Conservation (phyloP, 768 basidiomycete genomes). For the Rhodotorula diobovata region DNA sequence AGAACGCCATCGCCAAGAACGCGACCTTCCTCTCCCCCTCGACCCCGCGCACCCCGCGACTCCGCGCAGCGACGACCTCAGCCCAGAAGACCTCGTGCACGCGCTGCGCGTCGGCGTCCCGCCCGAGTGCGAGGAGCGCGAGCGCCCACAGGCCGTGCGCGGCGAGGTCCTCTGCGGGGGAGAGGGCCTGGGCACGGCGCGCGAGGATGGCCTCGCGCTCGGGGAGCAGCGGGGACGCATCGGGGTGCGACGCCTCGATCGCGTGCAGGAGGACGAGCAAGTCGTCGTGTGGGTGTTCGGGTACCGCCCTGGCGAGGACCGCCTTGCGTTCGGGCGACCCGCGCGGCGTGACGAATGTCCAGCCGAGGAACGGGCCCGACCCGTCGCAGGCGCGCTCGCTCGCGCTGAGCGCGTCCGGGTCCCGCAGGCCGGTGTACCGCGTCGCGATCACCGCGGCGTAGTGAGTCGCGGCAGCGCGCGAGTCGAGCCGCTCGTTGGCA, state of each 20-base stretch:
- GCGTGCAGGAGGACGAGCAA: constrained; percentile 19
- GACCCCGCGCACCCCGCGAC: too few relatives aligned
- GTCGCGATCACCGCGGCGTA: not conserved
- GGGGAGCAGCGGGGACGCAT: not conserved
- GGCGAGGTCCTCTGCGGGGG: not conserved
- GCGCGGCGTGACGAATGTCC: constrained; percentile 6
- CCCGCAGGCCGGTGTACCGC: constrained; percentile 6
- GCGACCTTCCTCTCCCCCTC: not conserved
- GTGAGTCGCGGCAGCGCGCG: not conserved
- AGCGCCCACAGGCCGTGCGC: constrained; percentile 1
- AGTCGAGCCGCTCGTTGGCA: constrained; percentile 28
- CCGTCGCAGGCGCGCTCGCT: constrained; percentile 12
- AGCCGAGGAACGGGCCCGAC: constrained; percentile 5
- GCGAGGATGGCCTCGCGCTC: not conserved
- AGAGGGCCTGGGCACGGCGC: not conserved
- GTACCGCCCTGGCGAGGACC: constrained; percentile 11
- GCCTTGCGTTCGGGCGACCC: not conserved
- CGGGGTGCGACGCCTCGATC: not conserved
- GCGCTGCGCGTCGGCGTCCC: not conserved
- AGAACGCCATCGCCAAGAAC: constrained; percentile 4
- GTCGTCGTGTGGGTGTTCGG: constrained; percentile 13
- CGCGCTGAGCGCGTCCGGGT: constrained; percentile 4
- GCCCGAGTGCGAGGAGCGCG: not conserved
- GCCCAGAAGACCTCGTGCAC: constrained; percentile 8
- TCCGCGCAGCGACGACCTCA: not conserved